A percentile compares a stretch with the other conserved stretches of the same genome.
Evolutionary conservation across 2,329 filamentous ascomycete genomes (phyloP).

Genomic region (Sporothrix euskadiensis): DNA sequence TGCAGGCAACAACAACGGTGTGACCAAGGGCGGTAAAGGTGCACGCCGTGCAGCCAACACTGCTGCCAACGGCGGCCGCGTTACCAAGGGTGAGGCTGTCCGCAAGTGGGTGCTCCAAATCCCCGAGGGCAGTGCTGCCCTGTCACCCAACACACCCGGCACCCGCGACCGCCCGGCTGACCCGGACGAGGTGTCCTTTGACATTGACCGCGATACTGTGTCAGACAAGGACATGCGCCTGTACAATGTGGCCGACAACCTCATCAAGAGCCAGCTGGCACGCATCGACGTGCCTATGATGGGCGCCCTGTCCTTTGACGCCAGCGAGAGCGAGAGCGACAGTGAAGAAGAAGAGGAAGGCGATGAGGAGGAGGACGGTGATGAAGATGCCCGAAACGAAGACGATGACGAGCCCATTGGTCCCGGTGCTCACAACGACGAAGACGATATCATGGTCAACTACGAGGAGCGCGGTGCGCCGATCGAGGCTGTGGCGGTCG

Average conservation of each 20-base stretch:
- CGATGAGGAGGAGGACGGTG: slow-evolving; percentile 35
- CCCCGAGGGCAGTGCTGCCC: slow-evolving; percentile 37
- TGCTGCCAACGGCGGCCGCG: slow-evolving; percentile 9
- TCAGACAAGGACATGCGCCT: slow-evolving; percentile 48
- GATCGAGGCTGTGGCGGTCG: slow-evolving; percentile 35
- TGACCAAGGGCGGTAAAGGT: neutral
- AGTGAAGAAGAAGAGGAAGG: slow-evolving; percentile 40
- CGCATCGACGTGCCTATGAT: slow-evolving; percentile 50
- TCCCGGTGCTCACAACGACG: slow-evolving; percentile 35
- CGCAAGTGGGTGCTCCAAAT: slow-evolving; percentile 48
- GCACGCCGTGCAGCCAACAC: neutral
- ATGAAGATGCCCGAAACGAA: slow-evolving; percentile 36
- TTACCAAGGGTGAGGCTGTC: slow-evolving; percentile 46
- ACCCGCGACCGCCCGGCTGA: slow-evolving; percentile 39
- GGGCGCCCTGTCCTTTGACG: slow-evolving; percentile 48
- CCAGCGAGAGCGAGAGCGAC: slow-evolving; percentile 45
- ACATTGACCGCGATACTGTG: slow-evolving; percentile 44
- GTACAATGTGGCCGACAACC: slow-evolving; percentile 48
- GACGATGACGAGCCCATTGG: slow-evolving; percentile 34
- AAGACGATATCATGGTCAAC: slow-evolving; percentile 36
- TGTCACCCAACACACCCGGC: slow-evolving; percentile 38
- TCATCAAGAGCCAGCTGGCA: slow-evolving; percentile 51
- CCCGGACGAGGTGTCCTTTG: slow-evolving; percentile 45
- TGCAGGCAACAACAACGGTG: neutral
- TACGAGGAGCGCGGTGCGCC: slow-evolving; percentile 37